Conservation (phyloP, 2,329 filamentous ascomycete genomes). For the Lojkania enalia region DNA sequence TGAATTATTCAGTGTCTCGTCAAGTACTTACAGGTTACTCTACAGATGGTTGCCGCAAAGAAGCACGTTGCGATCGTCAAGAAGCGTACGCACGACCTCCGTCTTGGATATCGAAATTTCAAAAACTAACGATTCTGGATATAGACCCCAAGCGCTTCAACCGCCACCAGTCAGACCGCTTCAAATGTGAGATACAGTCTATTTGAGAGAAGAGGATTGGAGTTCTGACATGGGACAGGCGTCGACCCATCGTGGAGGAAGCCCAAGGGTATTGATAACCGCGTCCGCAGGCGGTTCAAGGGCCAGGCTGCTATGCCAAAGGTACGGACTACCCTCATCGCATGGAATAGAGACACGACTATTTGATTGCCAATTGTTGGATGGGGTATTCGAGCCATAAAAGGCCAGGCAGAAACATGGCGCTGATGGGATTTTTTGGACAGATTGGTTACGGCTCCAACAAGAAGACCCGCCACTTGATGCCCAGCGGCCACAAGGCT, state of each 20-base stretch:
- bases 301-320: conserved; percentile 96
- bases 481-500: conserved; percentile 98
- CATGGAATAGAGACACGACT: conserved; percentile 3
- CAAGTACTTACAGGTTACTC: conserved; percentile 25
- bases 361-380: conserved; percentile 1
- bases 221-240: conserved; percentile 42
- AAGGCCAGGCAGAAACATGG: background rate
- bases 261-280: conserved; percentile 99
- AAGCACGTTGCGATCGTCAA: conserved; percentile 99
- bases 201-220: conserved; percentile 12
- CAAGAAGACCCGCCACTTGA: conserved; percentile 99
- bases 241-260: conserved; percentile 93
- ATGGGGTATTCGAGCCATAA: too few relatives aligned
- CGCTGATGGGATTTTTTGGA: conserved; percentile 32
- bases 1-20: conserved; percentile 5
- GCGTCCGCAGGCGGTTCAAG: conserved; percentile 96
- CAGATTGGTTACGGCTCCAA: conserved; percentile 99
- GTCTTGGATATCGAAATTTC: conserved; percentile 27
- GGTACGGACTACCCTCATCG: conserved; percentile 62
- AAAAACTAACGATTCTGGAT: conserved; percentile 38
- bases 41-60: conserved; percentile 96
- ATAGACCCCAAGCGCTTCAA: conserved; percentile 91
- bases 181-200: conserved; percentile 65
- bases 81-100: conserved; percentile 80
- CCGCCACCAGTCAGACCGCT: conserved; percentile 97